Evolutionary conservation across 139 green algal species (phyloP), one percentile per base, ranked within the genome.

Genomic region (Coccomyxa sp.): DNA sequence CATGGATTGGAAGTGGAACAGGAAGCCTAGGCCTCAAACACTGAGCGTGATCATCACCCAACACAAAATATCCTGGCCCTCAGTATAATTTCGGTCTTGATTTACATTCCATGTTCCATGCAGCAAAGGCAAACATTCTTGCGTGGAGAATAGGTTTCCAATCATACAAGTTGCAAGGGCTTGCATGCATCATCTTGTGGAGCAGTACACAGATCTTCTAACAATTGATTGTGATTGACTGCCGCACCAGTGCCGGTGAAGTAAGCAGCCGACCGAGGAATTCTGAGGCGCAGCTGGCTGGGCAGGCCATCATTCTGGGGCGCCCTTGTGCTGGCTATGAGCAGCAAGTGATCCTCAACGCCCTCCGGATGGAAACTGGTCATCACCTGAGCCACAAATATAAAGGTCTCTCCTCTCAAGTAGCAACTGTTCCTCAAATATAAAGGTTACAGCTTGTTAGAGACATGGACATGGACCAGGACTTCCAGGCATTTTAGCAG

Each of bases 191-290:
- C 71, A 38, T n/a, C 10, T 38, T 45, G 45, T 74, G 71, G 27
- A 77, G 4, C 4, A 3, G 1, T 10, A 58, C 14, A 27, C 28
- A 76, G 25, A 13, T 3, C 30, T 58, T 27, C 18, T 58, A n/a
- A 16, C 38, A 51, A 14, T 82, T 82, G 57, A 23, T 3, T 58
- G 17, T 14, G 25, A 80, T 18, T 59, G 28, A 14, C 13, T 0
- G 25, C 27, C 79, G 21, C 85, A 90, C 93, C 94, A 86, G 93
- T 96, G 10, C 94, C 94, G 13, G 94, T 96, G 85, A 97, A 97
- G 87, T 96, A 95, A 0, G 88, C 92, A 10, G 90, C 66, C 63
- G 95, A 82, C 0, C 88, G 86, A 0, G 91, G 90, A 11, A 98
- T 86, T 58, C 51, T 30, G 32, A 87, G 67, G 66, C 81, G 83